Percentiles rank a stretch among this genome's conserved stretches.
Conservation (phyloP, 1,139 yeast species). For the Zygosaccharomyces pseudobailii region DNA sequence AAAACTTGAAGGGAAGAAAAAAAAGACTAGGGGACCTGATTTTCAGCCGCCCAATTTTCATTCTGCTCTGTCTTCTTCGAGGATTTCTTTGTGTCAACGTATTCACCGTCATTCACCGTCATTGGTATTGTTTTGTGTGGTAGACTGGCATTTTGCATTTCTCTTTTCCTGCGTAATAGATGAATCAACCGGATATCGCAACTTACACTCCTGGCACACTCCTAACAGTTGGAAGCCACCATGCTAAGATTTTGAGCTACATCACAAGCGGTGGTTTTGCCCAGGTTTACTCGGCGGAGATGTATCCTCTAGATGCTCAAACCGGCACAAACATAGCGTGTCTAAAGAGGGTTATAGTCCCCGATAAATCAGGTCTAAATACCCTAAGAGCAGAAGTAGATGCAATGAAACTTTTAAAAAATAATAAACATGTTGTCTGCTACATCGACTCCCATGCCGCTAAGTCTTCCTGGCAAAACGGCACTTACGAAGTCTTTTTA, state of each 20-base stretch:
- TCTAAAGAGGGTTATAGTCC: slow-evolving; percentile 68
- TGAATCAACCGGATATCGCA: slow-evolving; percentile 31
- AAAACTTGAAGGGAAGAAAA: not conserved
- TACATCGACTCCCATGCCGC: slow-evolving; percentile 79
- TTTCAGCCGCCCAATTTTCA: not conserved
- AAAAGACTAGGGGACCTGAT: not conserved
- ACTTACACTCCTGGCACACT: slow-evolving; percentile 27
- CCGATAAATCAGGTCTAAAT: slow-evolving; percentile 62
- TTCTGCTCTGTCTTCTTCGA: not conserved
- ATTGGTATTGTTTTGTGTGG: not conserved
- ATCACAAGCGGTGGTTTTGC: slow-evolving; percentile 48
- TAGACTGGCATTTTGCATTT: too few species aligned
- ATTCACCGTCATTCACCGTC: not conserved
- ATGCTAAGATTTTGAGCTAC: slow-evolving; percentile 33
- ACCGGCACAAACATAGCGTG: slow-evolving; percentile 48
- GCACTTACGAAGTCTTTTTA: slow-evolving; percentile 65
- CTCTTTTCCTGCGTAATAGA: slow-evolving; percentile 3
- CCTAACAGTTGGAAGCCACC: slow-evolving; percentile 34
- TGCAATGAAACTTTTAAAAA: slow-evolving; percentile 61
- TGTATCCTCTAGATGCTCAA: slow-evolving; percentile 37
- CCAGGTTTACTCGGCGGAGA: slow-evolving; percentile 55
- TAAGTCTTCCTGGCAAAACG: slow-evolving; percentile 43
- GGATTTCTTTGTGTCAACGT: not conserved
- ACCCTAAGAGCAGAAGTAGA: slow-evolving; percentile 70
- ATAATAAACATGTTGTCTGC: slow-evolving; percentile 54